Evolutionary conservation across 306 rosid genomes (phyloP).

Genomic region (Quercus cerris): DNA sequence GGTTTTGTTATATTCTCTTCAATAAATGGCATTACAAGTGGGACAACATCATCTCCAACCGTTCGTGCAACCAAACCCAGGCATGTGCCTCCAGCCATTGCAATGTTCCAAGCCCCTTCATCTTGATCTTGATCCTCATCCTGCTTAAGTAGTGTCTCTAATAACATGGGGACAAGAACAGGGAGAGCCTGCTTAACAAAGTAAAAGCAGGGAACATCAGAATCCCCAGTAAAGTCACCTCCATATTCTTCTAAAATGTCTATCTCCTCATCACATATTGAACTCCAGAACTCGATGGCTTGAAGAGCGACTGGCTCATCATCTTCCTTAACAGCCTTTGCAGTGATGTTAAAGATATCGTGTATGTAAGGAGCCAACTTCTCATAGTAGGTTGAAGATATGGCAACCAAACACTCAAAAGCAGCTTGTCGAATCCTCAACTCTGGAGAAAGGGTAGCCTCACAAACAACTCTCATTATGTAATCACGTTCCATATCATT

Average conservation of each 20-base stretch:
- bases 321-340: constrained; percentile 89
- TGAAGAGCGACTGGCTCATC: constrained; percentile 94
- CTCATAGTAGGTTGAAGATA: constrained; percentile 85
- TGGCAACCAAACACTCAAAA: constrained; percentile 86
- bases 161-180: constrained; percentile 73
- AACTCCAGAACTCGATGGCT: constrained; percentile 95
- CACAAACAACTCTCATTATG: constrained; percentile 90
- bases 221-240: constrained; percentile 75
- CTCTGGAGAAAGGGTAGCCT: constrained; percentile 82
- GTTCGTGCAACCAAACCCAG: constrained; percentile 91
- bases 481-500: constrained; percentile 89
- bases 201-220: constrained; percentile 78
- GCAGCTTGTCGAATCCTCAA: constrained; percentile 75
- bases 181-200: constrained; percentile 90
- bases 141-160: constrained; percentile 86
- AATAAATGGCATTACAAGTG: constrained; percentile 89
- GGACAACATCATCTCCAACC: constrained; percentile 87
- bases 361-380: constrained; percentile 77
- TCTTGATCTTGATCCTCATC: constrained; percentile 98
- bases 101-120: constrained; percentile 98
- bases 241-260: constrained; percentile 89
- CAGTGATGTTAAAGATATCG: constrained; percentile 76
- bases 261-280: constrained; percentile 92
- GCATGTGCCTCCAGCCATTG: constrained; percentile 99
- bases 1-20: constrained; percentile 85